These are phyloP conservation scores for Epichloe coenophiala DNA, from an alignment of 2,329 filamentous ascomycete species.

Conservation along the genomic window DNA sequence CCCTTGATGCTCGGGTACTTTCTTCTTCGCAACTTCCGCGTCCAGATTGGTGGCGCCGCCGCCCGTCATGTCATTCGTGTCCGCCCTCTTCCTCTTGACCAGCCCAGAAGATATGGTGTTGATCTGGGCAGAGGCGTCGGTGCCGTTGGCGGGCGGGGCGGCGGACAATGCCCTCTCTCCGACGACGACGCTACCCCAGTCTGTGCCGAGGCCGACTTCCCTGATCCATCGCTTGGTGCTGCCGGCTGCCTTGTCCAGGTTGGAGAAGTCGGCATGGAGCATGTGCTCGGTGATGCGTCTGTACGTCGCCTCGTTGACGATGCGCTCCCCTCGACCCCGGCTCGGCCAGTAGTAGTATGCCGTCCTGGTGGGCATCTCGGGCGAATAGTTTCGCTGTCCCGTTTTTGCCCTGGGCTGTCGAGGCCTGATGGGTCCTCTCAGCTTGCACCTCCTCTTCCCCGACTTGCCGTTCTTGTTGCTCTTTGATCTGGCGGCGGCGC, in stretches of 20 bases:
- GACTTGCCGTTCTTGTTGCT: slow-evolving; percentile 16
- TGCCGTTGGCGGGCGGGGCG: slow-evolving; percentile 3
- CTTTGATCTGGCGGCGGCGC: background rate
- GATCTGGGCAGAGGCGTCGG: slow-evolving; percentile 13
- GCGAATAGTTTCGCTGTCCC: slow-evolving; percentile 33
- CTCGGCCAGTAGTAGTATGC: slow-evolving; percentile 54
- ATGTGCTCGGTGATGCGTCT: slow-evolving; percentile 56
- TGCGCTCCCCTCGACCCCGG: slow-evolving; percentile 45
- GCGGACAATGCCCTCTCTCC: slow-evolving; percentile 24
- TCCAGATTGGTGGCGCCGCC: slow-evolving; percentile 32
- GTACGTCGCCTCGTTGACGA: slow-evolving; percentile 52
- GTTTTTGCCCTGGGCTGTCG: slow-evolving; percentile 55
- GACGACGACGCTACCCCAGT: slow-evolving; percentile 38
- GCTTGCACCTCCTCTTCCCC: slow-evolving; percentile 30
- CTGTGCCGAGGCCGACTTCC: slow-evolving; percentile 44
- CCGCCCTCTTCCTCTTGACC: slow-evolving; percentile 32
- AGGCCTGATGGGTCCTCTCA: slow-evolving; percentile 46
- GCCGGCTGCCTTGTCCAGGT: slow-evolving; percentile 43
- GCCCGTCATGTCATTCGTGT: slow-evolving; percentile 9
- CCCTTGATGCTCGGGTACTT: slow-evolving; percentile 34
- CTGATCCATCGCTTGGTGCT: slow-evolving; percentile 59
- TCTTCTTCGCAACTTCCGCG: slow-evolving; percentile 37
- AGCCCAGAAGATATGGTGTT: slow-evolving; percentile 37
- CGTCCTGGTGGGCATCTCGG: slow-evolving; percentile 37
- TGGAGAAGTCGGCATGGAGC: slow-evolving; percentile 61